Evolutionary conservation across 495 filamentous ascomycete species (phyloP).

Genomic region (Neurospora tetrasperma): DNA sequence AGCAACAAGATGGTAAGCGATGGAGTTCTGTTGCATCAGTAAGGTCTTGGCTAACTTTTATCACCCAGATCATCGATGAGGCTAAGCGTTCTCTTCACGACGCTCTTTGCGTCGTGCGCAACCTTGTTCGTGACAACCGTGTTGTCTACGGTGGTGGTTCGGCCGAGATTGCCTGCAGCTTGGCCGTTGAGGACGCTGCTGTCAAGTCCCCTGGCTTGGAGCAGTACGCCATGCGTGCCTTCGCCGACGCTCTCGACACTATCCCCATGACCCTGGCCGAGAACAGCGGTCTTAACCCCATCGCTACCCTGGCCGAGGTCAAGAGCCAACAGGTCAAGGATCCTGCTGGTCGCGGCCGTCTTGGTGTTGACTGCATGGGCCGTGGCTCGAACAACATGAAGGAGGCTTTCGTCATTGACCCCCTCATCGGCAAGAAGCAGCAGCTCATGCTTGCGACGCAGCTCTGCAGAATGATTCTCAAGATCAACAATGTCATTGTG

Average conservation of each 20-base stretch:
- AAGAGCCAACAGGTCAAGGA: slow-evolving; percentile 94
- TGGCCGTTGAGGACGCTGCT: slow-evolving; percentile 92
- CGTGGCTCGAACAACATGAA: slow-evolving; percentile 93
- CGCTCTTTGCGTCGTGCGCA: slow-evolving; percentile 93
- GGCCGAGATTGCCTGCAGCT: slow-evolving; percentile 92
- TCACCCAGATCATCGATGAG: slow-evolving; percentile 85
- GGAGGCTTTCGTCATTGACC: slow-evolving; percentile 95
- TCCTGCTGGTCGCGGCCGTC: slow-evolving; percentile 49
- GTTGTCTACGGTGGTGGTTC: slow-evolving; percentile 98
- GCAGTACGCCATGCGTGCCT: slow-evolving; percentile 98
- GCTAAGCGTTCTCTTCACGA: slow-evolving; percentile 96
- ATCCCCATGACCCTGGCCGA: slow-evolving; percentile 95
- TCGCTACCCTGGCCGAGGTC: slow-evolving; percentile 87
- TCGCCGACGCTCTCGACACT: slow-evolving; percentile 87
- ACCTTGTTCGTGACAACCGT: slow-evolving; percentile 90
- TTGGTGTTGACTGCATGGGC: slow-evolving; percentile 97
- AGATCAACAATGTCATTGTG: slow-evolving; percentile 96
- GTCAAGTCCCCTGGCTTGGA: slow-evolving; percentile 92
- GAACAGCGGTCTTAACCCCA: slow-evolving; percentile 92
- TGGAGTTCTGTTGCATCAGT: not conserved
- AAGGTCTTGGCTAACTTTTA: slow-evolving; percentile 7
- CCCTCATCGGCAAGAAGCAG: slow-evolving; percentile 93
- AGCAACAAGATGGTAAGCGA: slow-evolving; percentile 94
- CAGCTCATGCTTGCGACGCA: slow-evolving; percentile 94
- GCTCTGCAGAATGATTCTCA: slow-evolving; percentile 97